Evolutionary conservation across 176 grass and related monocot genomes (phyloP).

Genomic region (Musa beccarii): DNA sequence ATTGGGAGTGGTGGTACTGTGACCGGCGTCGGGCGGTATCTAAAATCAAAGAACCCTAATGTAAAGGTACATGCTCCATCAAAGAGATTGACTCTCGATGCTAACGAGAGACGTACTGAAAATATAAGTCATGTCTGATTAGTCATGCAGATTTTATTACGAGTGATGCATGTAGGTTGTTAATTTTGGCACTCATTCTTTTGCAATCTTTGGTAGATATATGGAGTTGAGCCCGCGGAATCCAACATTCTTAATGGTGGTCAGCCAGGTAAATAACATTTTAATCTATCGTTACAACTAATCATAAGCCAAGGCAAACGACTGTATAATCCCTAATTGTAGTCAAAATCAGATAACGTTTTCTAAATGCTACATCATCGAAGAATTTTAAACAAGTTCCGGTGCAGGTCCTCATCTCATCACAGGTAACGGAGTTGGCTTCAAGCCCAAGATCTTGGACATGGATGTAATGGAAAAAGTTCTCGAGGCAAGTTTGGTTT

Average conservation of each 20-base stretch:
- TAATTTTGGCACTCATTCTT: not conserved
- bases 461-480: slow-evolving; percentile 95
- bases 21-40: slow-evolving; percentile 39
- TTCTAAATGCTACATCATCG: not conserved
- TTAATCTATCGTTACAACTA: not conserved
- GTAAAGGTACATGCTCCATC: slow-evolving; percentile 21
- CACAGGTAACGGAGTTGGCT: slow-evolving; percentile 91
- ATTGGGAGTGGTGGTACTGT: slow-evolving; percentile 59
- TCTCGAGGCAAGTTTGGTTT: slow-evolving; percentile 48
- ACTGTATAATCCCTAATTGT: too few relatives aligned
- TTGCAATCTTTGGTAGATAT: slow-evolving; percentile 32
- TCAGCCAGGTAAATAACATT: slow-evolving; percentile 29
- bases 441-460: slow-evolving; percentile 86
- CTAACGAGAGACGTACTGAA: not conserved
- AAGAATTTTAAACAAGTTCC: not conserved
- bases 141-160: not conserved
- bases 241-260: slow-evolving; percentile 49
- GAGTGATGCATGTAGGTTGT: not conserved
- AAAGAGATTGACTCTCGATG: too few relatives aligned
- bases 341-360: too few relatives aligned
- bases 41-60: slow-evolving; percentile 49
- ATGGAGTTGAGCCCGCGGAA: slow-evolving; percentile 49
- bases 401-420: slow-evolving; percentile 72
- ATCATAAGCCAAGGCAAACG: not conserved
- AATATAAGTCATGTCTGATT: not conserved